Percentiles rank a stretch among this genome's conserved stretches.
Evolutionary conservation across 805 yeast genomes (phyloP).

Genomic region (Debaryomyces maramus): DNA sequence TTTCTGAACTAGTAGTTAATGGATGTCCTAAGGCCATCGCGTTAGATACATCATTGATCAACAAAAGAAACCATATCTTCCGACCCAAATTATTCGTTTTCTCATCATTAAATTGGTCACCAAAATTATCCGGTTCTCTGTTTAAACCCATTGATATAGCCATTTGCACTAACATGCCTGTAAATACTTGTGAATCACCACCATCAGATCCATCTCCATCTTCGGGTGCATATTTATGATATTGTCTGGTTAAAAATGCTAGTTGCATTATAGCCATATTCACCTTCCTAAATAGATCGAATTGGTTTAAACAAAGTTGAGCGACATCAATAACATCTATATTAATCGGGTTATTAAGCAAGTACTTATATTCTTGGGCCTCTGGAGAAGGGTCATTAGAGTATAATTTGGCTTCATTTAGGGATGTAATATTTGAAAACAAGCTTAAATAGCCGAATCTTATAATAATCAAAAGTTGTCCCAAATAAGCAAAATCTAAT

Average conservation of each 20-base stretch:
- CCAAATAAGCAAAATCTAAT: conserved; percentile 35
- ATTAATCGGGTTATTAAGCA: conserved; percentile 30
- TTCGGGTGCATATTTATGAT: conserved; percentile 49
- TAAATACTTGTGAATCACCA: conserved; percentile 55
- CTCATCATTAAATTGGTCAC: conserved; percentile 16
- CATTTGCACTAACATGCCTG: conserved; percentile 63
- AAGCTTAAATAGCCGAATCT: conserved; percentile 35
- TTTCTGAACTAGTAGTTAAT: conserved; percentile 19
- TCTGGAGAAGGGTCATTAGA: conserved; percentile 24
- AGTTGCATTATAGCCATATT: conserved; percentile 56
- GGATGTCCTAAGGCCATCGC: conserved; percentile 25
- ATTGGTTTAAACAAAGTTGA: conserved; percentile 35
- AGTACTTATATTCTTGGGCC: conserved; percentile 23
- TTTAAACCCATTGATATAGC: conserved; percentile 66
- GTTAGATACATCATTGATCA: conserved; percentile 20
- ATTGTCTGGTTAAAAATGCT: conserved; percentile 50
- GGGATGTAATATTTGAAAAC: conserved; percentile 27
- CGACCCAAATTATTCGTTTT: conserved; percentile 21
- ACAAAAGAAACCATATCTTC: conserved; percentile 28
- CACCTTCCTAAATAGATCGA: conserved; percentile 36
- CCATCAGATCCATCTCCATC: conserved; percentile 61
- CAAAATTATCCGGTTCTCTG: conserved; percentile 60
- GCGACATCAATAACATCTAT: conserved; percentile 32
- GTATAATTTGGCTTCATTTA: conserved; percentile 25
- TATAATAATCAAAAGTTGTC: conserved; percentile 32